Percentiles rank a stretch among this genome's conserved stretches.
Conservation (phyloP, 495 filamentous ascomycete species). For the Neurospora sp. region DNA sequence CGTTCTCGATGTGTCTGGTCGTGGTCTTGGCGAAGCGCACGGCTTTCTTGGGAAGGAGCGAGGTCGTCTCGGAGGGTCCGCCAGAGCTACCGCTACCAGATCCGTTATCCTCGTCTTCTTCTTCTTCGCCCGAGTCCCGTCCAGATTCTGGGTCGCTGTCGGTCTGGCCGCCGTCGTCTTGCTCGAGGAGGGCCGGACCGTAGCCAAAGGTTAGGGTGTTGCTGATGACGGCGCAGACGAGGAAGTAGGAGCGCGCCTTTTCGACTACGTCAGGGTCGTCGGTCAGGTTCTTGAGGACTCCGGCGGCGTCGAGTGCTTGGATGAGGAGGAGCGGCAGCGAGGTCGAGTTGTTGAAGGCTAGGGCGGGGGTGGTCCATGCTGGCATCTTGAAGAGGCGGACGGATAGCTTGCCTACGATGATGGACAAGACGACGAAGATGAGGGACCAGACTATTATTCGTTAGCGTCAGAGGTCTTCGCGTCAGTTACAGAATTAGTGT, state of each 20-base stretch:
- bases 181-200: constrained; percentile 49
- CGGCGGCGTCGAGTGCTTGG: constrained; percentile 53
- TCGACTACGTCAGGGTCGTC: constrained; percentile 44
- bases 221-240: constrained; percentile 42
- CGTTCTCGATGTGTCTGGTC: constrained; percentile 13
- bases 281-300: constrained; percentile 48
- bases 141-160: constrained; percentile 12
- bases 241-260: constrained; percentile 61
- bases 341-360: constrained; percentile 72
- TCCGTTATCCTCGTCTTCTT: neutral
- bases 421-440: constrained; percentile 34
- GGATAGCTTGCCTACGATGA: constrained; percentile 30
- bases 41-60: constrained; percentile 9
- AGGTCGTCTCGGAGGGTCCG: constrained; percentile 11
- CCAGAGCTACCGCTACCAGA: neutral
- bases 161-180: constrained; percentile 18
- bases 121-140: constrained; percentile 17
- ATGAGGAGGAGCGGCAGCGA: constrained; percentile 60
- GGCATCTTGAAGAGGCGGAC: constrained; percentile 40
- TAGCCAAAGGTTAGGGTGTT: constrained; percentile 47
- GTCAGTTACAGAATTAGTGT: too few species aligned
- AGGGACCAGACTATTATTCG: constrained; percentile 23
- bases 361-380: constrained; percentile 53
- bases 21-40: constrained; percentile 3
- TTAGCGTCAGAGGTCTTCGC: too few species aligned